Evolutionary conservation across 2,329 filamentous ascomycete genomes (phyloP).

Genomic region (Diaporthe capsici): DNA sequence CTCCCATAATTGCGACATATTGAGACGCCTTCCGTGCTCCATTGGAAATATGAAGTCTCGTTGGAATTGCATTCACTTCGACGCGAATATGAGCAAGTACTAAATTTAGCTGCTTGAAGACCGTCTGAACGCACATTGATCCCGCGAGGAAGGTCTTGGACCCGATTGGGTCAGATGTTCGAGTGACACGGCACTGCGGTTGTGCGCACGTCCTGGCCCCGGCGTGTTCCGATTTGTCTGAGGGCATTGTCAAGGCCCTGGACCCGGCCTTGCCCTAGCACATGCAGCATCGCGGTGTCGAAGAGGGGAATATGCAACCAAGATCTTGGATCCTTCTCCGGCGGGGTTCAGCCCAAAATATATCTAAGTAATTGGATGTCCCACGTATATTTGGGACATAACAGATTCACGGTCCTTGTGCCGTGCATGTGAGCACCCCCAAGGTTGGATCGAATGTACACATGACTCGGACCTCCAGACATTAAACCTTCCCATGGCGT

Average conservation of each 20-base stretch:
- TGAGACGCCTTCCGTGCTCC: background rate
- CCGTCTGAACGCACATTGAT: background rate
- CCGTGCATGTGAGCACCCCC: background rate
- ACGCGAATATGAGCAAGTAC: background rate
- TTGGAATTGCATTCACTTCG: background rate
- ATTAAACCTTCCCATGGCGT: background rate
- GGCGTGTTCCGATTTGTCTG: conserved; percentile 6
- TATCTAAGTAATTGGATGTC: background rate
- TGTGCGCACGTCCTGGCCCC: background rate
- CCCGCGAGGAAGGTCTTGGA: background rate
- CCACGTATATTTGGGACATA: background rate
- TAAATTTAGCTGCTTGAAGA: background rate
- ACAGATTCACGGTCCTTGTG: background rate
- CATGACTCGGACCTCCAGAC: no score
- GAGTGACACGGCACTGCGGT: background rate
- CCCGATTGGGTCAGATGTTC: background rate
- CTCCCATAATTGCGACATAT: background rate
- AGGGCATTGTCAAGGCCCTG: background rate
- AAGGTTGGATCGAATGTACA: background rate
- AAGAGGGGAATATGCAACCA: background rate
- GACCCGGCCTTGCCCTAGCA: background rate
- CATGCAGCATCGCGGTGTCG: background rate
- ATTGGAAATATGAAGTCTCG: background rate
- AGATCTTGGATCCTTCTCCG: background rate
- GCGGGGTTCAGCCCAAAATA: background rate